phyloP scores from a whole-genome alignment of 495 filamentous ascomycete species.

The Aspergillus affinis region DNA sequence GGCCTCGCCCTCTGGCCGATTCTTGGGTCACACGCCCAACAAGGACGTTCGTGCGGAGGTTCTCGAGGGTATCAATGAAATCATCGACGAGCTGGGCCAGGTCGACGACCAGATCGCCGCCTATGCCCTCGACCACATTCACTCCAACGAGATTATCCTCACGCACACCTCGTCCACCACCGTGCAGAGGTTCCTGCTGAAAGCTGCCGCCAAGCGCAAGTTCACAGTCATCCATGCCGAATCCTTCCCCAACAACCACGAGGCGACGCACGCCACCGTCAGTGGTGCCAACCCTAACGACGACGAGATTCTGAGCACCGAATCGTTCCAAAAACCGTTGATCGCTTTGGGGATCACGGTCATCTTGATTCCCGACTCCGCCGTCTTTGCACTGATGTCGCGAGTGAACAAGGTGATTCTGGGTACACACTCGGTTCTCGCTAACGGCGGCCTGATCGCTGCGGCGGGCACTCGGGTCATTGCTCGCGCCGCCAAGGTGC shows the following conservation, averaged over 20 bases:
- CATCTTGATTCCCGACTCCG: conserved; percentile 77
- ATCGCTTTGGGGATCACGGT: conserved; percentile 74
- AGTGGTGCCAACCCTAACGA: conserved; percentile 47
- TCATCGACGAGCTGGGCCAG: conserved; percentile 86
- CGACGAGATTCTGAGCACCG: conserved; percentile 50
- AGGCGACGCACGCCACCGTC: conserved; percentile 57
- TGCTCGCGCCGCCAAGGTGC: conserved; percentile 76
- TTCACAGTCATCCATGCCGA: conserved; percentile 85
- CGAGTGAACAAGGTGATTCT: conserved; percentile 92
- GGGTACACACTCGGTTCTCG: conserved; percentile 78
- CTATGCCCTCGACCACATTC: conserved; percentile 84
- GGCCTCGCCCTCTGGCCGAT: conserved; percentile 40
- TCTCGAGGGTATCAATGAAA: conserved; percentile 82
- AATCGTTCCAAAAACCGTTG: conserved; percentile 71
- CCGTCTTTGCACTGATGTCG: conserved; percentile 88
- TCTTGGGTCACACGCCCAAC: conserved; percentile 30
- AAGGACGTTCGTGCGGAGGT: conserved; percentile 82
- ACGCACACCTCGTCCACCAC: conserved; percentile 78
- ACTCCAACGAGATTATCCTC: conserved; percentile 84
- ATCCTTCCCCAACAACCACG: conserved; percentile 66
- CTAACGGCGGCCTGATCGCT: conserved; percentile 80
- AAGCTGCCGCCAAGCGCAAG: conserved; percentile 78
- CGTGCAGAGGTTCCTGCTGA: conserved; percentile 81
- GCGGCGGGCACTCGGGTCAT: conserved; percentile 76
- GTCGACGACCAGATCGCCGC: conserved; percentile 86